Evolutionary conservation across 441 rosid species (phyloP).

Genomic region (Gossypium schwendimanii): DNA sequence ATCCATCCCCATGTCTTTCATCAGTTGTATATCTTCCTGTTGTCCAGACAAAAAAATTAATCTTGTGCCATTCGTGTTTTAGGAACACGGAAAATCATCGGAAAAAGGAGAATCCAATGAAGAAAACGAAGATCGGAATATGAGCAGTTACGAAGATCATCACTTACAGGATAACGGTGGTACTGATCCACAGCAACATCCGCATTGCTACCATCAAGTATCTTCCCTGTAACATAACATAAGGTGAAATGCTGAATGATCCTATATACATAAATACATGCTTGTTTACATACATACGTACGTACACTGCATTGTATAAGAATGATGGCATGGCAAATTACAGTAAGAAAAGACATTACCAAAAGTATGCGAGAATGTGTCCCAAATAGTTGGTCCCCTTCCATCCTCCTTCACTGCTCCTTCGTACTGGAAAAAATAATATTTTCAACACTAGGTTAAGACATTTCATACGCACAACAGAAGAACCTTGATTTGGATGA

Average conservation of each 20-base stretch:
- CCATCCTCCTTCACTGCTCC: slow-evolving; percentile 92
- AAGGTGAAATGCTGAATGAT: background rate
- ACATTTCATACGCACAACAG: background rate
- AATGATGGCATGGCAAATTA: too few relatives aligned
- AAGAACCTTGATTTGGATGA: background rate
- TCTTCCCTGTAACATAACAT: slow-evolving; percentile 37
- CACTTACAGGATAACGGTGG: slow-evolving; percentile 48
- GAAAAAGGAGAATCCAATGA: background rate
- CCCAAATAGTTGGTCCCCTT: slow-evolving; percentile 86
- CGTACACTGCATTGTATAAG: too few relatives aligned
- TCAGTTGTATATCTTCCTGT: slow-evolving; percentile 65
- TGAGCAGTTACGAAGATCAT: background rate
- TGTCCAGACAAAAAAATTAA: background rate
- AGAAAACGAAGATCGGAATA: background rate
- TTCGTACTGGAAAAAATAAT: slow-evolving; percentile 46
- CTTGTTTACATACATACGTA: background rate
- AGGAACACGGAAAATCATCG: background rate
- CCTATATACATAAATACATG: background rate
- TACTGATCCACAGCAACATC: slow-evolving; percentile 91
- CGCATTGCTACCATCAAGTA: slow-evolving; percentile 61
- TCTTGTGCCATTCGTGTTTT: background rate
- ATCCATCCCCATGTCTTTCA: slow-evolving; percentile 74
- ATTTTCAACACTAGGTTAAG: background rate
- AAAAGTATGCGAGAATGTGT: slow-evolving; percentile 61
- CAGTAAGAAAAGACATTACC: slow-evolving; percentile 27